A percentile compares a stretch with the other conserved stretches of the same genome.
Conservation (phyloP, 768 basidiomycete genomes). For the Tremella yokohamensis region DNA sequence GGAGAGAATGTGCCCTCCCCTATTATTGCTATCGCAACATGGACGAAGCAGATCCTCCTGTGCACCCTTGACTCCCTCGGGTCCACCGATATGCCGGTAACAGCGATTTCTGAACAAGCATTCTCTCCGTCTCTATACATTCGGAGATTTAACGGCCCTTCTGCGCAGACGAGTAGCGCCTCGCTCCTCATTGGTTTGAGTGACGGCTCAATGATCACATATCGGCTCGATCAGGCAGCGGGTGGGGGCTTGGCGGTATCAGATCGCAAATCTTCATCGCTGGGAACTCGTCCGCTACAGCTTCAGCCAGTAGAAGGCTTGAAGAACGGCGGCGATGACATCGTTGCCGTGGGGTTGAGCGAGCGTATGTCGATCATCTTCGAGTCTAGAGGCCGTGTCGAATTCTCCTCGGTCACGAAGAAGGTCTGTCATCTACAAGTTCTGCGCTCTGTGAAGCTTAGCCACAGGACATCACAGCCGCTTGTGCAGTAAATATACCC, state of each 20-base stretch:
- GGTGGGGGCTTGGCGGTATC: conserved; percentile 1
- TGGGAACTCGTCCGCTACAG: conserved; percentile 38
- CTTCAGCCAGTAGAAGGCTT: conserved; percentile 6
- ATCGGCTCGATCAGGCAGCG: conserved; percentile 22
- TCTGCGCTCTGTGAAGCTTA: conserved; percentile 3
- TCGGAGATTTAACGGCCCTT: conserved; percentile 3
- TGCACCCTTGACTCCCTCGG: conserved; percentile 23
- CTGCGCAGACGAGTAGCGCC: conserved; percentile 15
- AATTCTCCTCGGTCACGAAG: conserved; percentile 38
- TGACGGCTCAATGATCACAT: conserved; percentile 39
- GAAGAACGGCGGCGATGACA: conserved; percentile 12
- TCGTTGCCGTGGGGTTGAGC: conserved; percentile 34
- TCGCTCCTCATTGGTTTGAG: conserved; percentile 43
- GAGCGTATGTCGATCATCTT: conserved; percentile 45
- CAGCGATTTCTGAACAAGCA: conserved; percentile 16
- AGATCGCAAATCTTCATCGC: conserved; percentile 29
- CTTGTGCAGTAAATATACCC: conserved; percentile 19
- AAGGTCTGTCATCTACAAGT: conserved; percentile 21
- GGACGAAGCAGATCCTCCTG: conserved; percentile 37
- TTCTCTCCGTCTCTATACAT: conserved; percentile 25
- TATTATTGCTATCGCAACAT: conserved; percentile 31
- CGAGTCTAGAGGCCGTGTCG: conserved; percentile 38
- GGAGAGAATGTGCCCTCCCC: conserved; percentile 14
- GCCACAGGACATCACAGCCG: conserved; percentile 33
- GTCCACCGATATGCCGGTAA: conserved; percentile 8